Percentiles rank a stretch among this genome's conserved stretches.
Evolutionary conservation across 345 rosid genomes (phyloP).

Genomic region (Murraya paniculata): DNA sequence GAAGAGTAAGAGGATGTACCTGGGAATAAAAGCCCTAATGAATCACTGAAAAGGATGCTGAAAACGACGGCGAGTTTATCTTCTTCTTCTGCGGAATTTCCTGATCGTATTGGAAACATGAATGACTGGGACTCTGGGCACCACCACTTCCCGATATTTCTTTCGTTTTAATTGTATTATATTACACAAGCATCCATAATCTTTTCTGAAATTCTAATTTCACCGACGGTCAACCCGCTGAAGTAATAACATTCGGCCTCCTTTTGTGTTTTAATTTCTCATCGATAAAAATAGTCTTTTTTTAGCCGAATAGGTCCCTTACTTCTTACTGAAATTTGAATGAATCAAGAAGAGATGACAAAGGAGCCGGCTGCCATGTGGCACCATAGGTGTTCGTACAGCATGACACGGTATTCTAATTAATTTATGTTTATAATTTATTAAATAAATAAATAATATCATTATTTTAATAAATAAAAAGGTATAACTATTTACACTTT

Average conservation of each 20-base stretch:
- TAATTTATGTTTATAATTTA: no score
- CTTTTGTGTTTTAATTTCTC: neutral
- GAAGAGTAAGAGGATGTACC: neutral
- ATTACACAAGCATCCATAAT: neutral
- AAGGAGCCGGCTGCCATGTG: no score
- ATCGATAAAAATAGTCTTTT: no score
- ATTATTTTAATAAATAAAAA: no score
- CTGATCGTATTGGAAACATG: neutral
- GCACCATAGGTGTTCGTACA: no score
- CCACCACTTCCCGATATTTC: neutral
- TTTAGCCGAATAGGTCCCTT: no score
- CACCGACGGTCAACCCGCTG: neutral
- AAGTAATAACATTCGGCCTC: neutral
- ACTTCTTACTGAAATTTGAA: no score
- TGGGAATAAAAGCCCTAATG: neutral
- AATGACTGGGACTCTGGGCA: neutral
- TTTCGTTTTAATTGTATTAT: neutral
- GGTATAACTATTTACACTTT: no score
- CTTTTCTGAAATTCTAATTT: neutral
- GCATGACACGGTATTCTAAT: fast-evolving
- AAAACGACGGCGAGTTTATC: neutral
- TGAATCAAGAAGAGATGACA: no score
- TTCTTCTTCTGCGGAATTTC: neutral
- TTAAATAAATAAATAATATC: no score
- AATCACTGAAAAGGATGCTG: neutral